Base-by-base conservation (phyloP, 495 filamentous ascomycete species). In the Penicillium goetzii region DNA sequence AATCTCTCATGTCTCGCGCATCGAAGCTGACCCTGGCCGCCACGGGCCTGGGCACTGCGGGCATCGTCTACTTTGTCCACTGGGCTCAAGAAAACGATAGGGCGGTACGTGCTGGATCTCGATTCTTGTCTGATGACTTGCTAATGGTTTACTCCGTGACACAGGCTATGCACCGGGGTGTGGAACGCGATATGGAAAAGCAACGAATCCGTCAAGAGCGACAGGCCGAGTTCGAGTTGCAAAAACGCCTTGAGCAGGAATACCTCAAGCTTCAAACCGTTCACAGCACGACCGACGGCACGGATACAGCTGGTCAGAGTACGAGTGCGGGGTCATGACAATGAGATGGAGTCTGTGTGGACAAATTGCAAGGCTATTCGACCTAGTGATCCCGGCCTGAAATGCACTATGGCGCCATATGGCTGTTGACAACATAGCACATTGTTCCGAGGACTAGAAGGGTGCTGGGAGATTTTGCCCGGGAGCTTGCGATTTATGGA, bases 161-260 rank as follows among this genome's bases (percentile, higher is more conserved):
- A 28, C 72, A 97, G 94, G 90, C 92, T 45, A 99, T 99, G 95
- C 95, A 99, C 72, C 85, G 86, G 60, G 96, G 96, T 17, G 95
- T 99, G 9, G 81, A 97, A 67, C 90, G 93, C 47, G 96, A 98
- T 68, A 90, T 97, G 81, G 93, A 98, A 70, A 94, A 96, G 74
- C 93, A 97, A 71, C 86, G 89, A 34, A 70, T 97, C 54, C 97
- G 97, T 79, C 83, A 85, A 66, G 90, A 96, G 74, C 88, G 96
- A 25, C 90, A 93, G 75, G 86, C 90, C 59, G 96, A 99, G 63
- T 99, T 98, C 69, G 92, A 97, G 61, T 85, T 94, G 86, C 95
- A 99, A 76, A 85, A 84, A 63, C 82, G 79, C 23, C 78, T 99
- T 47, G 92, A 97, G 76, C 84, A 91, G 68, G 91, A 98, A 78